phyloP scores from a whole-genome alignment of 1,284 basidiomycete genomes.

The Malassezia japonica region DNA sequence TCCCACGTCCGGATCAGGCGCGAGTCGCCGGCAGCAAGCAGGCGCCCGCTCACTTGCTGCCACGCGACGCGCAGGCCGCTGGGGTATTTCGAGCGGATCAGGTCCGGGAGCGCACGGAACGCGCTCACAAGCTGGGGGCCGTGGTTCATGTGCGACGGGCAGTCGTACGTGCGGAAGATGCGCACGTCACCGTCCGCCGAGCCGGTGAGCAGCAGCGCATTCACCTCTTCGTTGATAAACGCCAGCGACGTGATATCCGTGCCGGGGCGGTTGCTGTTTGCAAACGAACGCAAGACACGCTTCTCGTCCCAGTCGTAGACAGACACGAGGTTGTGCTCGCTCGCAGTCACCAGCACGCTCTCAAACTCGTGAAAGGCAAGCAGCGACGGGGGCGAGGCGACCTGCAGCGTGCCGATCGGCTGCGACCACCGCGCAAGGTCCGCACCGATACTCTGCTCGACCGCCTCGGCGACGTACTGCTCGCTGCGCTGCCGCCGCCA shows the following conservation, averaged over 20 bases:
- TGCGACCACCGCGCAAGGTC: slow-evolving; percentile 59
- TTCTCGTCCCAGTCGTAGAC: slow-evolving; percentile 89
- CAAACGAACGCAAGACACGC: slow-evolving; percentile 69
- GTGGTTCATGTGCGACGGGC: slow-evolving; percentile 15
- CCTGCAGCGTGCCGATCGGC: slow-evolving; percentile 64
- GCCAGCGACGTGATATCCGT: slow-evolving; percentile 80
- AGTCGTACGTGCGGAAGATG: slow-evolving; percentile 75
- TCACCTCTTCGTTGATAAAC: slow-evolving; percentile 91
- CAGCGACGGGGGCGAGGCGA: slow-evolving; percentile 53
- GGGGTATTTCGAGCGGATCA: slow-evolving; percentile 62
- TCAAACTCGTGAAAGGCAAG: slow-evolving; percentile 82
- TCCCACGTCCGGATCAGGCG: slow-evolving; percentile 87
- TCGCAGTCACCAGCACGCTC: slow-evolving; percentile 72
- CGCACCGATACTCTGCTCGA: slow-evolving; percentile 55
- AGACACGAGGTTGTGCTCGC: slow-evolving; percentile 77
- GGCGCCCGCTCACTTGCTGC: slow-evolving; percentile 77
- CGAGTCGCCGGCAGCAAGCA: slow-evolving; percentile 84
- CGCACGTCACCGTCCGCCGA: slow-evolving; percentile 86
- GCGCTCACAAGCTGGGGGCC: slow-evolving; percentile 75
- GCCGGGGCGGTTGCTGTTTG: slow-evolving; percentile 73
- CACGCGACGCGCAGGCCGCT: slow-evolving; percentile 81
- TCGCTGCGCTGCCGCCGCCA: slow-evolving; percentile 92
- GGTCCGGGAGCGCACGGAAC: slow-evolving; percentile 78
- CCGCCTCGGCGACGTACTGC: slow-evolving; percentile 62
- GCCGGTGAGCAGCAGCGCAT: slow-evolving; percentile 77